These are phyloP conservation scores for Lipomyces starkeyi DNA, from an alignment of 805 yeast species.

Conservation along the genomic window DNA sequence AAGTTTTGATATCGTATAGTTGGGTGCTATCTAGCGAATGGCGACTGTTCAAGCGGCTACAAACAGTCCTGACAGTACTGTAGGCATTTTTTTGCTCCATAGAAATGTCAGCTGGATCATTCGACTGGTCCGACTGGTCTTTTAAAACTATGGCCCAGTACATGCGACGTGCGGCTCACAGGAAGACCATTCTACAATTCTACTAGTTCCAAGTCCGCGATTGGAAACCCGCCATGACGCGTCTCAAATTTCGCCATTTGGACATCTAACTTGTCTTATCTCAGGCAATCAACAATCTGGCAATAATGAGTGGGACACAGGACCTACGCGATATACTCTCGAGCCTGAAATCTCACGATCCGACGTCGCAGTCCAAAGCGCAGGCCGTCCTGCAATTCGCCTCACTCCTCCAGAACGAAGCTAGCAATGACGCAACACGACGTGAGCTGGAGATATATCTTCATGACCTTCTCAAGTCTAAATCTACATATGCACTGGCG, in stretches of 20 bases:
- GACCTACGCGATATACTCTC: constrained; percentile 14
- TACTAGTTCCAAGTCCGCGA: no score
- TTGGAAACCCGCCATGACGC: neutral
- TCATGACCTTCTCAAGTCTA: constrained; percentile 16
- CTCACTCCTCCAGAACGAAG: constrained; percentile 17
- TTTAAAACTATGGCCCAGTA: no score
- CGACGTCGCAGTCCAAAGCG: constrained; percentile 23
- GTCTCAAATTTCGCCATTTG: neutral
- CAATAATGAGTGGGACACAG: neutral
- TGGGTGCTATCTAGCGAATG: no score
- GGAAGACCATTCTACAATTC: no score
- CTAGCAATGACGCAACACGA: constrained; percentile 7
- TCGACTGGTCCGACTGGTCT: no score
- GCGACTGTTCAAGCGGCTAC: no score
- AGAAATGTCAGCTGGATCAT: no score
- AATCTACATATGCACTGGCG: constrained; percentile 36
- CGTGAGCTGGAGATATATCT: constrained; percentile 15
- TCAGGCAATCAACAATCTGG: neutral
- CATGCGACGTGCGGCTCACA: no score
- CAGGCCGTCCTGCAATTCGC: constrained; percentile 30
- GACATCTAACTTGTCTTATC: neutral
- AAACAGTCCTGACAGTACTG: no score
- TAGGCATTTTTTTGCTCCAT: no score
- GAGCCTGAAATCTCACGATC: constrained; percentile 11
- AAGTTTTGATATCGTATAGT: no score